Percentiles rank a stretch among this genome's conserved stretches.
Evolutionary conservation across 192 early-diverging fungal species (phyloP).

Genomic region (Backusella parvicylindrica): DNA sequence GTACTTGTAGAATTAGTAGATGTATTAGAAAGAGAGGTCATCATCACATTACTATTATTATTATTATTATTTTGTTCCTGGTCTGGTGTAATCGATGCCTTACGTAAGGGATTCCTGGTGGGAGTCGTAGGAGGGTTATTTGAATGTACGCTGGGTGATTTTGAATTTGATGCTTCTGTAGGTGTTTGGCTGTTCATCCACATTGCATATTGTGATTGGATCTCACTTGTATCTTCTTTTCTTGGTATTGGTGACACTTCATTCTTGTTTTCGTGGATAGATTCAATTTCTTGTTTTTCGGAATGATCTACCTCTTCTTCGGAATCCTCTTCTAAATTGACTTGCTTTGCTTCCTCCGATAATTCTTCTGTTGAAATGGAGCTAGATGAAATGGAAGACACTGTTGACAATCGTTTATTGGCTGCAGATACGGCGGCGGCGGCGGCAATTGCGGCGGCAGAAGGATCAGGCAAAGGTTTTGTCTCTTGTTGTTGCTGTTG

Average conservation of each 20-base stretch:
- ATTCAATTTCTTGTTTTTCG: neutral
- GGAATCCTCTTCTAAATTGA: neutral
- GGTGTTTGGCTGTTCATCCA: slow-evolving; percentile 22
- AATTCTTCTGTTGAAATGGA: slow-evolving; percentile 1
- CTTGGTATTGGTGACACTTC: neutral
- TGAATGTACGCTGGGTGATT: neutral
- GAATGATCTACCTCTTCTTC: neutral
- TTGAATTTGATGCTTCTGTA: neutral
- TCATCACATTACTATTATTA: slow-evolving; percentile 6
- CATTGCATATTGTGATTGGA: slow-evolving; percentile 24
- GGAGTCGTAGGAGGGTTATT: neutral
- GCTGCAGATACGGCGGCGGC: neutral
- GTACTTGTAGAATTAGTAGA: slow-evolving; percentile 9
- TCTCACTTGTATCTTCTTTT: slow-evolving; percentile 8
- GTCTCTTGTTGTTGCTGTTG: neutral
- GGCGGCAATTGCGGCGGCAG: neutral
- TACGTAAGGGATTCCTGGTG: neutral
- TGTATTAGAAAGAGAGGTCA: slow-evolving; percentile 7
- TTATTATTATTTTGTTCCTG: neutral
- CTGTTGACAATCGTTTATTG: slow-evolving; percentile 6
- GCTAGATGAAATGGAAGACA: slow-evolving; percentile 12
- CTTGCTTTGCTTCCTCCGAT: neutral
- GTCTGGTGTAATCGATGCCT: neutral
- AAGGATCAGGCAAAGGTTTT: neutral
- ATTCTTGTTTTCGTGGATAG: neutral